Percentiles rank a stretch among this genome's conserved stretches.
These are phyloP conservation scores for Tricharina praecox DNA, from an alignment of 495 filamentous ascomycete genomes.

Conservation along the genomic window DNA sequence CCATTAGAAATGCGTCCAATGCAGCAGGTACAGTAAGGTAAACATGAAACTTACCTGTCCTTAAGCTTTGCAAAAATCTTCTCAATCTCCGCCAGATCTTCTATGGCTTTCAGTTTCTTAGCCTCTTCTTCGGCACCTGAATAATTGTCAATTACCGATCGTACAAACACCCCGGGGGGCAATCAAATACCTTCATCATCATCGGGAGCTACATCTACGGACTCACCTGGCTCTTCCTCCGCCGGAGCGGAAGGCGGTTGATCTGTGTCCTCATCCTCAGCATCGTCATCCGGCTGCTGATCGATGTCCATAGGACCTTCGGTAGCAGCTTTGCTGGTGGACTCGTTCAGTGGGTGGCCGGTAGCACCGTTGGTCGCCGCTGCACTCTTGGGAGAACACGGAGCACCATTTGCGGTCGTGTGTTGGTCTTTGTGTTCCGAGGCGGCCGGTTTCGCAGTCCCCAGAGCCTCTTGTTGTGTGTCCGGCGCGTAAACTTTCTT, in stretches of 20 bases:
- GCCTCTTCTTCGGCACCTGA: slow-evolving; percentile 33
- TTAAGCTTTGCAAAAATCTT: slow-evolving; percentile 67
- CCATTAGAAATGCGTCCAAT: not conserved
- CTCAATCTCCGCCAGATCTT: slow-evolving; percentile 60
- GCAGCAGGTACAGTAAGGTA: too few relatives aligned
- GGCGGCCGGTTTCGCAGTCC: too few relatives aligned
- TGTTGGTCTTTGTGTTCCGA: too few relatives aligned
- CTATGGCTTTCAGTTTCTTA: slow-evolving; percentile 64
- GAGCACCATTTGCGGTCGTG: not conserved
- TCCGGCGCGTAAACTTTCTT: too few relatives aligned
- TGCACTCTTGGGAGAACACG: not conserved
- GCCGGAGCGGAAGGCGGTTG: slow-evolving; percentile 1
- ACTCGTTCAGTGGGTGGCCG: not conserved
- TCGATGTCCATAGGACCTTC: not conserved
- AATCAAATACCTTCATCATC: slow-evolving; percentile 56
- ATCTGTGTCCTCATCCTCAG: slow-evolving; percentile 6
- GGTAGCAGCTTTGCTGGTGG: too few relatives aligned
- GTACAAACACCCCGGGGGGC: not conserved
- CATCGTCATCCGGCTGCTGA: slow-evolving; percentile 10
- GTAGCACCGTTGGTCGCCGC: not conserved
- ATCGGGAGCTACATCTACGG: slow-evolving; percentile 35
- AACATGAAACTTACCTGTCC: slow-evolving; percentile 57
- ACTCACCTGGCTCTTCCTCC: slow-evolving; percentile 27
- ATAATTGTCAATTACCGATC: not conserved
- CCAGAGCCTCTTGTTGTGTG: too few relatives aligned